Conservation (phyloP, 495 filamentous ascomycete species). For the Penicillium crystallinum region DNA sequence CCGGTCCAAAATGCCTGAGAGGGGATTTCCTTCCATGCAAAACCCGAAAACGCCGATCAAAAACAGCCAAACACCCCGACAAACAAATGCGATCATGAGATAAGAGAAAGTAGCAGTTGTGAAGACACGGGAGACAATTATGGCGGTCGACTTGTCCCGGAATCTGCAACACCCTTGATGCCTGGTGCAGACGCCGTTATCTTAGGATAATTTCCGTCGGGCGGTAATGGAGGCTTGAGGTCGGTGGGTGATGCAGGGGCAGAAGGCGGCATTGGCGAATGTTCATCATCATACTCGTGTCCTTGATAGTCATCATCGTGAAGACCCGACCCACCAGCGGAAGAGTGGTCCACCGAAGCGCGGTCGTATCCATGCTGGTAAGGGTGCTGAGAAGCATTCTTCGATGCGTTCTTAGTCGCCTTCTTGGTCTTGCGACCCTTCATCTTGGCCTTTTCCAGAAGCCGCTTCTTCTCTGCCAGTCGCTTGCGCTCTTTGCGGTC, state of each 20-base stretch:
- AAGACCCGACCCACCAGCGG: slow-evolving; percentile 38
- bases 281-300: slow-evolving; percentile 53
- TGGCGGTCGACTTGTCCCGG: slow-evolving; percentile 33
- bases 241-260: slow-evolving; percentile 32
- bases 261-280: slow-evolving; percentile 20
- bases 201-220: slow-evolving; percentile 23
- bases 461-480: slow-evolving; percentile 72
- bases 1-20: slow-evolving; percentile 21
- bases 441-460: slow-evolving; percentile 93
- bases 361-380: slow-evolving; percentile 47
- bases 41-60: slow-evolving; percentile 11
- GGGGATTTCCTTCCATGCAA: slow-evolving; percentile 29
- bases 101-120: not conserved
- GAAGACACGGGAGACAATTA: slow-evolving; percentile 14
- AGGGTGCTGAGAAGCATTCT: slow-evolving; percentile 41
- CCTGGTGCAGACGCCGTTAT: slow-evolving; percentile 13
- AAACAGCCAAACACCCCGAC: slow-evolving; percentile 6
- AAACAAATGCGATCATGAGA: slow-evolving; percentile 11
- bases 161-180: slow-evolving; percentile 22
- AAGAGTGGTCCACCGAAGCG: slow-evolving; percentile 40
- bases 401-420: slow-evolving; percentile 60
- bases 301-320: slow-evolving; percentile 51
- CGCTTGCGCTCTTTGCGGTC: slow-evolving; percentile 79
- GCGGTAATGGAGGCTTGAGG: slow-evolving; percentile 32
- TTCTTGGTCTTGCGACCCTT: slow-evolving; percentile 81